These are phyloP conservation scores for Crithidia mellificae DNA, from an alignment of 208 protist genomes.

Conservation along the genomic window DNA sequence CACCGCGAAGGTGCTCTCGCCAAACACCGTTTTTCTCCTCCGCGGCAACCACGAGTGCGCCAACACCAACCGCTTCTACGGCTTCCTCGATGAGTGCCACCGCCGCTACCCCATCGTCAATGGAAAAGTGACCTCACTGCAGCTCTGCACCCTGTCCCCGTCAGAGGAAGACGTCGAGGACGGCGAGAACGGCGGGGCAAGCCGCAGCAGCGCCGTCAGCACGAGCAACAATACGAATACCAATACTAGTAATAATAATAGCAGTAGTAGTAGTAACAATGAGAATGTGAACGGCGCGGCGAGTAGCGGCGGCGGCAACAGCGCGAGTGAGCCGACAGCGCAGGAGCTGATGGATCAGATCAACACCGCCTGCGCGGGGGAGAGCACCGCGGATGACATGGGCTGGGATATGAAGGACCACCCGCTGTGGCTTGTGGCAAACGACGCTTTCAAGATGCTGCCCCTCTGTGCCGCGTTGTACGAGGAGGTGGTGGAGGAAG, in stretches of 20 bases:
- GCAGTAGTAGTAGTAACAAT: background rate
- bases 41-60: conserved; percentile 99
- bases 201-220: conserved; percentile 38
- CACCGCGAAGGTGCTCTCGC: conserved; percentile 97
- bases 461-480: conserved; percentile 96
- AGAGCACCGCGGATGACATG: conserved; percentile 27
- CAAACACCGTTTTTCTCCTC: conserved; percentile 98
- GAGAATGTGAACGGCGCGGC: background rate
- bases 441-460: conserved; percentile 72
- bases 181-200: conserved; percentile 6
- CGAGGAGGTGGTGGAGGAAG: conserved; percentile 40
- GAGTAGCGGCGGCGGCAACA: conserved; percentile 35
- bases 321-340: background rate
- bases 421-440: conserved; percentile 76
- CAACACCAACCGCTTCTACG: conserved; percentile 99
- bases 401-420: conserved; percentile 74
- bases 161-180: conserved; percentile 29
- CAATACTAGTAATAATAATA: background rate
- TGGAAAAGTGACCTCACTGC: conserved; percentile 39
- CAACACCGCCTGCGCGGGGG: background rate
- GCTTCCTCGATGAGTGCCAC: conserved; percentile 99
- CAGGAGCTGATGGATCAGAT: conserved; percentile 13
- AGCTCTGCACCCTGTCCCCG: conserved; percentile 16
- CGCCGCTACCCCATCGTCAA: conserved; percentile 79
- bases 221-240: background rate